Base-by-base conservation (phyloP, 805 yeast species). In the Candida succiphila region DNA sequence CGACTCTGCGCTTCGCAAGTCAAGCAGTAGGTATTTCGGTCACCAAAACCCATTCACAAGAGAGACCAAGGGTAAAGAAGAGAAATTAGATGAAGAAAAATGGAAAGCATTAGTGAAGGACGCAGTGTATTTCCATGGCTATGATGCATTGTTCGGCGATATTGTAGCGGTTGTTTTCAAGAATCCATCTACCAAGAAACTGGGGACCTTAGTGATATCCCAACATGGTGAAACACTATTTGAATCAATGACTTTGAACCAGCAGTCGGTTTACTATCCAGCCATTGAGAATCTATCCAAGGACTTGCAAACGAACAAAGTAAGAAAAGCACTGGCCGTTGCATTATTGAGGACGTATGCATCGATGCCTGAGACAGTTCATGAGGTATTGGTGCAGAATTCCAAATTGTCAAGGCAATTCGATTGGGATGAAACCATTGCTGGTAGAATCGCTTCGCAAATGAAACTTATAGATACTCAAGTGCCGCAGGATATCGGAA, bases 381-480 rank as follows among this genome's bases (percentile, higher is more conserved):
- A 42, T 9, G 34, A 44, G 10, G 17, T 36, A 2, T 25, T 49
- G 34, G 34, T 37, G 15, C 34, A 29, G 20, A 44, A 32, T 20
- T 46, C 52, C 8, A 42, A 37, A 13, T 12, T 56, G 27, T 30
- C 51, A 7, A 24, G 37, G 1, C 34, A 45, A 13, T 57, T 56
- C 40, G 66, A 69, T 51, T 66, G 77, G 72, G 96, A 89, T 54
- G 95, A 85, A 44, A 80, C 89, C 0, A 67, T 71, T 34, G 95
- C 96, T 1, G 97, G 96, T 1, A 68, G 69, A 8, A 50, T 84
- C 19, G 94, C 96, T 0, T 72, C 81, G 22, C 41, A 59, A 12
- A 78, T 88, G 79, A 46, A 46, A 3, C 58, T 78, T 3, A 57
- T 84, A 3, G 62, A 67, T 7, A 61, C 68, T 3, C 62, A 58